A percentile compares a stretch with the other conserved stretches of the same genome.
phyloP scores from a whole-genome alignment of 148 eudicot genomes.

The Silene uniflora region DNA sequence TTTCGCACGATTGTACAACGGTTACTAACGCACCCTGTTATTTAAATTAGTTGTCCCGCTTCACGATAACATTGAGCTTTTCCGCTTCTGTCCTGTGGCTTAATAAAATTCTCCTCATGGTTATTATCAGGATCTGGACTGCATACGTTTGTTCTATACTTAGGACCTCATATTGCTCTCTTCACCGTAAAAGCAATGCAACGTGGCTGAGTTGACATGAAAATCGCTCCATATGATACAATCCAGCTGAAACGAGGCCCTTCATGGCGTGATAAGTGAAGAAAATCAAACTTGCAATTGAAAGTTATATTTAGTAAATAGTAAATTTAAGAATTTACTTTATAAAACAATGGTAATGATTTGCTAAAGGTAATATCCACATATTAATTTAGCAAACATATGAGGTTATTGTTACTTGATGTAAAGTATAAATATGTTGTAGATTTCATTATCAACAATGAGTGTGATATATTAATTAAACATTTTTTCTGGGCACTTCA shows the following conservation, averaged over 20 bases:
- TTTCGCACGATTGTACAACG: background rate
- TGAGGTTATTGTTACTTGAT: no score
- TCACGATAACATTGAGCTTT: background rate
- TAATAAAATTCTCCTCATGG: slow-evolving; percentile 6
- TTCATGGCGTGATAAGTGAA: slow-evolving; percentile 92
- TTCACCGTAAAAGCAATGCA: slow-evolving; percentile 91
- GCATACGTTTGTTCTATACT: slow-evolving; percentile 94
- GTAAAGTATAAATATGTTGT: no score
- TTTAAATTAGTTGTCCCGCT: background rate
- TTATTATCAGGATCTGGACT: slow-evolving; percentile 76
- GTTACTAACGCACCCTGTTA: background rate
- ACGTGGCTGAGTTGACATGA: slow-evolving; percentile 93
- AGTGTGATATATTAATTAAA: no score
- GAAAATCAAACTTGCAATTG: no score
- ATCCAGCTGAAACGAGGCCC: slow-evolving; percentile 77
- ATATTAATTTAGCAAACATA: no score
- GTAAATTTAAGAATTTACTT: no score
- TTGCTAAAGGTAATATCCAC: no score
- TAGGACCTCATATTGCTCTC: slow-evolving; percentile 95
- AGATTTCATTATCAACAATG: no score
- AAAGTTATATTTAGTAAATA: no score
- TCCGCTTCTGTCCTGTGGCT: background rate
- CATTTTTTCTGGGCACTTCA: no score
- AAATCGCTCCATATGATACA: slow-evolving; percentile 93
- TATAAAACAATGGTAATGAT: no score